Evolutionary conservation across 306 rosid species (phyloP).

Genomic region (Cyclanthera cordifolia): DNA sequence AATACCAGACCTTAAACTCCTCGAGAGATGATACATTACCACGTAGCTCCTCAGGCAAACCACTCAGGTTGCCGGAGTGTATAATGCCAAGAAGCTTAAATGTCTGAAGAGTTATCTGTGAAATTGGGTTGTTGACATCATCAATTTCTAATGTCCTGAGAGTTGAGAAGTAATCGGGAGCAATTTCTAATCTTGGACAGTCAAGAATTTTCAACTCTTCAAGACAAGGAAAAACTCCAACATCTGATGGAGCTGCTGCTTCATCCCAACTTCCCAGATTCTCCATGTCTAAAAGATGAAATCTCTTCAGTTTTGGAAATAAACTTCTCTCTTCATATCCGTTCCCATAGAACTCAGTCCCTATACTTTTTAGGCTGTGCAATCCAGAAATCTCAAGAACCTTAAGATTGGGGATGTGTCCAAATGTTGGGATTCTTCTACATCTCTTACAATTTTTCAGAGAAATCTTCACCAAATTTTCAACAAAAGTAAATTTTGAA

Average conservation of each 20-base stretch:
- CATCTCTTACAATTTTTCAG: conserved; percentile 5
- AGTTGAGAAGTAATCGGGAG: conserved; percentile 9
- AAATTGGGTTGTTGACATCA: conserved; percentile 5
- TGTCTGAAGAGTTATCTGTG: neutral
- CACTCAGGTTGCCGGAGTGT: conserved; percentile 6
- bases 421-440: conserved; percentile 1
- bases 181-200: conserved; percentile 9
- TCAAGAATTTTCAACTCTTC: conserved; percentile 7
- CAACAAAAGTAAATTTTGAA: conserved; percentile 12
- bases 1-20: conserved; percentile 14
- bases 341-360: conserved; percentile 4
- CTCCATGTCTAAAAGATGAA: conserved; percentile 8
- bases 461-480: neutral
- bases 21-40: conserved; percentile 6
- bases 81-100: conserved; percentile 7
- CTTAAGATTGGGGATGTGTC: conserved; percentile 2
- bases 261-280: conserved; percentile 8
- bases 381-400: conserved; percentile 13
- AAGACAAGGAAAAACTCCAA: conserved; percentile 8
- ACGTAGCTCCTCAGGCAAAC: conserved; percentile 11
- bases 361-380: conserved; percentile 2
- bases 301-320: conserved; percentile 10
- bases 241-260: neutral
- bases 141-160: conserved; percentile 2
- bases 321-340: neutral